These are phyloP conservation scores for Wickerhamomyces silvicola DNA, from an alignment of 805 yeast species.

Conservation along the genomic window DNA sequence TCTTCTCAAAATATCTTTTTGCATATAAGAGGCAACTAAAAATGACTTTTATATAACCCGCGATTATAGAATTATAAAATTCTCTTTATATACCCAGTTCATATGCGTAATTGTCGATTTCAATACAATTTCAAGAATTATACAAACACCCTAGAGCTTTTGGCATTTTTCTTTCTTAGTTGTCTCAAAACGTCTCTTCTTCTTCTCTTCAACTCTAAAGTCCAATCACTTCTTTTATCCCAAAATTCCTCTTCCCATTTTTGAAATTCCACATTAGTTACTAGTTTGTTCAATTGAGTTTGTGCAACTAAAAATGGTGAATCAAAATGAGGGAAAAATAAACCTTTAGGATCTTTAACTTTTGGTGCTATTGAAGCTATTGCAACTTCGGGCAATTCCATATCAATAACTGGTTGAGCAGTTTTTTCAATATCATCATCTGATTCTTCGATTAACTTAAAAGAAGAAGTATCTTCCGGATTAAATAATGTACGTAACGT, in stretches of 20 bases:
- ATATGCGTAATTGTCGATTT: too few species aligned
- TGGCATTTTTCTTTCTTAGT: constrained; percentile 37
- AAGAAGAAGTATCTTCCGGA: constrained; percentile 31
- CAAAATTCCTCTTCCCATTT: constrained; percentile 75
- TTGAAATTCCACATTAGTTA: constrained; percentile 26
- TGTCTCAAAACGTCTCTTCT: constrained; percentile 67
- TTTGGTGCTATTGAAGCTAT: constrained; percentile 17
- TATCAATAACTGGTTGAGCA: constrained; percentile 19
- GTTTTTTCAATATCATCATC: constrained; percentile 44
- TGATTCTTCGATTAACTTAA: constrained; percentile 36
- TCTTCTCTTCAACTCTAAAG: constrained; percentile 65
- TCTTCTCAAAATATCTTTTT: too few species aligned
- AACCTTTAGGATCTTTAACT: constrained; percentile 36
- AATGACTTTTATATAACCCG: too few species aligned
- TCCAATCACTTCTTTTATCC: constrained; percentile 76
- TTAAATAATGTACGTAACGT: constrained; percentile 55
- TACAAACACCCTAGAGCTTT: constrained; percentile 17
- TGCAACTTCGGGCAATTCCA: constrained; percentile 17
- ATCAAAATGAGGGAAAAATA: constrained; percentile 77
- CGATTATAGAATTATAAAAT: too few species aligned
- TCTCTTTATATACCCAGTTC: too few species aligned
- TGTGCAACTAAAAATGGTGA: constrained; percentile 88
- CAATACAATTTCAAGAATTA: too few species aligned
- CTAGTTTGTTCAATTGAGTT: constrained; percentile 61
- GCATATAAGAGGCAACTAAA: too few species aligned